Conservation (phyloP, 2,329 filamentous ascomycete genomes). For the Tolypocladium sp. region DNA sequence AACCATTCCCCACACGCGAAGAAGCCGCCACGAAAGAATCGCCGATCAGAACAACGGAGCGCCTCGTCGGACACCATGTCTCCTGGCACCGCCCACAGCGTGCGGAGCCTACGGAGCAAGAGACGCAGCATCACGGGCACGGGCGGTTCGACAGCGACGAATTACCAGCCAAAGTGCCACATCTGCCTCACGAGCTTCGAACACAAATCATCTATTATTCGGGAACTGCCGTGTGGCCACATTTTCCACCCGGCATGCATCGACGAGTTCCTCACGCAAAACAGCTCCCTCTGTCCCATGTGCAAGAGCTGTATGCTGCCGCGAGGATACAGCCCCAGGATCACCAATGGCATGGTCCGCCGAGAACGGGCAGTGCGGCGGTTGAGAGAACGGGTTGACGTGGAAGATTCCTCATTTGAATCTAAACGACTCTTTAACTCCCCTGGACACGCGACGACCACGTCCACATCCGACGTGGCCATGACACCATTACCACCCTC, state of each 20-base stretch:
- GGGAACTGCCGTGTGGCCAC: conserved; percentile 81
- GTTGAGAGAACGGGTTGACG: conserved; percentile 43
- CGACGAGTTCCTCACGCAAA: conserved; percentile 68
- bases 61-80: conserved; percentile 15
- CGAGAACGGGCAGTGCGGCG: conserved; percentile 62
- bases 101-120: conserved; percentile 25
- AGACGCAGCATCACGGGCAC: conserved; percentile 24
- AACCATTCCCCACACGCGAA: conserved; percentile 18
- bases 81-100: conserved; percentile 10
- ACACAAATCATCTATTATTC: conserved; percentile 60
- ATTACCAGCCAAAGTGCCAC: conserved; percentile 75
- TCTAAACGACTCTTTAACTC: conserved; percentile 23
- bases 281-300: conserved; percentile 80
- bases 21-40: conserved; percentile 19
- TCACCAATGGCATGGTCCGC: conserved; percentile 82
- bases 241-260: conserved; percentile 93
- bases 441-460: conserved; percentile 9
- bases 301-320: conserved; percentile 83
- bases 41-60: conserved; percentile 19
- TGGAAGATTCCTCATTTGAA: conserved; percentile 27
- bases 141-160: conserved; percentile 33
- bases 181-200: conserved; percentile 83
- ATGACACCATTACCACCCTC: conserved; percentile 13
- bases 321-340: conserved; percentile 51
- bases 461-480: conserved; percentile 11